Percentiles rank a stretch among this genome's conserved stretches.
Evolutionary conservation across 495 filamentous ascomycete genomes (phyloP).

Genomic region (Aspergillus wentii): DNA sequence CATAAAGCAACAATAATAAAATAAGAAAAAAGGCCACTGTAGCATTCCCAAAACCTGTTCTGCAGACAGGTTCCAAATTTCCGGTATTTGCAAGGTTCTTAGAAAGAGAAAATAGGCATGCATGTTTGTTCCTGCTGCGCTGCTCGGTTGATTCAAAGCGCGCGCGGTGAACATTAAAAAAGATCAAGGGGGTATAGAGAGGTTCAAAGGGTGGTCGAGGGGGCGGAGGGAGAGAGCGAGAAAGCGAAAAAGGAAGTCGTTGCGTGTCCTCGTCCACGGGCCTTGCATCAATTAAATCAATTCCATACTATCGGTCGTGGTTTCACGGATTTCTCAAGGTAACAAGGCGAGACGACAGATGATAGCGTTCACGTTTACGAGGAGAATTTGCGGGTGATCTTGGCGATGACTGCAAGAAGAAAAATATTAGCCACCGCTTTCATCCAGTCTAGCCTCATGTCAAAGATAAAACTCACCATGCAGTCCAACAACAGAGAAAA

Average conservation of each 20-base stretch:
- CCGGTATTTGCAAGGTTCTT: no score
- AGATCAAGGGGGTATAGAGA: constrained; percentile 5
- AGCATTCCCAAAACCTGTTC: constrained; percentile 32
- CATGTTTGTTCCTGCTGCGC: no score
- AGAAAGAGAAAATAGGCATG: no score
- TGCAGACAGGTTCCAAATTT: constrained; percentile 42
- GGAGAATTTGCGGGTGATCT: constrained; percentile 89
- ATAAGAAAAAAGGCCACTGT: constrained; percentile 1
- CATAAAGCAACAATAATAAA: constrained; percentile 5
- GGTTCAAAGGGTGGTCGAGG: constrained; percentile 1
- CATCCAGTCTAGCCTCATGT: background rate
- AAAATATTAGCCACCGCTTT: constrained; percentile 16
- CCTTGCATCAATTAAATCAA: no score
- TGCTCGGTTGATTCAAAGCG: no score
- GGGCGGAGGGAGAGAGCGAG: no score
- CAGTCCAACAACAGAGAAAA: constrained; percentile 95
- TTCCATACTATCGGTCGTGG: no score
- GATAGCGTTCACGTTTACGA: constrained; percentile 28
- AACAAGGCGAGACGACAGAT: constrained; percentile 7
- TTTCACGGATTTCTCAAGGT: no score
- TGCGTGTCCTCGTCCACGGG: no score
- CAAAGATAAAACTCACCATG: constrained; percentile 64
- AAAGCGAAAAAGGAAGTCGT: background rate
- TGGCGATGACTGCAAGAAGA: constrained; percentile 77
- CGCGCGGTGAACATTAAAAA: no score